Percentiles rank a stretch among this genome's conserved stretches.
Conservation (phyloP, 495 filamentous ascomycete species). For the Zalerion maritima region DNA sequence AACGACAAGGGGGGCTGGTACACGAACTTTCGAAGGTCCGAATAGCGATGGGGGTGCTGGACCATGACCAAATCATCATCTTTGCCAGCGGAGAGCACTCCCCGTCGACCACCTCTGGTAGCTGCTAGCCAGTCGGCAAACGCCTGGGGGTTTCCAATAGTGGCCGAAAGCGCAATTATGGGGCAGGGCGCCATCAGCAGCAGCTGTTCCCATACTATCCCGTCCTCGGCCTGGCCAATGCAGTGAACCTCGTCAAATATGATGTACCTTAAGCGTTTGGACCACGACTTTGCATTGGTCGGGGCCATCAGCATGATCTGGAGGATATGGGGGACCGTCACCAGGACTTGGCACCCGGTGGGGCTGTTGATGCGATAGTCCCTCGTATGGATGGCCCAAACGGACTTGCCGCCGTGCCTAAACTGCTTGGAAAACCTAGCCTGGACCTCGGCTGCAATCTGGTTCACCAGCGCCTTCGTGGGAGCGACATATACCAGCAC, state of each 20-base stretch:
- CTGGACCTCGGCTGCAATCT: slow-evolving; percentile 61
- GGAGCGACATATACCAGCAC: slow-evolving; percentile 67
- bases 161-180: slow-evolving; percentile 68
- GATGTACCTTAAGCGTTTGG: slow-evolving; percentile 49
- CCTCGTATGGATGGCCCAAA: slow-evolving; percentile 69
- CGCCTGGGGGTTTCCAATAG: slow-evolving; percentile 58
- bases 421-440: slow-evolving; percentile 48
- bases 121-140: slow-evolving; percentile 52
- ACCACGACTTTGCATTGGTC: slow-evolving; percentile 51
- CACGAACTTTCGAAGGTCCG: slow-evolving; percentile 57
- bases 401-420: slow-evolving; percentile 40
- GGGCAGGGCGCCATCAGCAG: slow-evolving; percentile 59
- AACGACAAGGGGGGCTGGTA: slow-evolving; percentile 39
- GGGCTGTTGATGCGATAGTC: slow-evolving; percentile 60
- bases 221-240: slow-evolving; percentile 64
- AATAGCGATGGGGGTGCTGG: slow-evolving; percentile 50
- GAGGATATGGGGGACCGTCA: slow-evolving; percentile 64
- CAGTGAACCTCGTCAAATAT: slow-evolving; percentile 80
- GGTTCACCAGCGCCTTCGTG: slow-evolving; percentile 72
- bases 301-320: slow-evolving; percentile 66
- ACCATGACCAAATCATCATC: slow-evolving; percentile 46
- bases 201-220: slow-evolving; percentile 69
- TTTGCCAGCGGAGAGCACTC: slow-evolving; percentile 38
- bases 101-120: slow-evolving; percentile 38
- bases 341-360: slow-evolving; percentile 54